These are phyloP conservation scores for Ustilago bromivora DNA, from an alignment of 1,284 basidiomycete genomes.

Conservation along the genomic window DNA sequence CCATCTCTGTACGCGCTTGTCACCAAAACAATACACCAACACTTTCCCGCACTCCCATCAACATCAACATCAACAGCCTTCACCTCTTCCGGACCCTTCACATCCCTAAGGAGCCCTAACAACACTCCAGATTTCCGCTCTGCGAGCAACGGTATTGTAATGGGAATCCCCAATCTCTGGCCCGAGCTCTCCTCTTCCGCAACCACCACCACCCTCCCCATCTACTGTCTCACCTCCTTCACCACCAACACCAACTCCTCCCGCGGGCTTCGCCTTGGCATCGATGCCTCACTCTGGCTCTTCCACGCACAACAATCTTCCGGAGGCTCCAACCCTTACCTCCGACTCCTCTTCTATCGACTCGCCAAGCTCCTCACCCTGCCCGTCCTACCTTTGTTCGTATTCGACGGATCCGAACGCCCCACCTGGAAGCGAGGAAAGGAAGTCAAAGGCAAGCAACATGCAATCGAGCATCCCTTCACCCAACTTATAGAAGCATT, in stretches of 20 bases:
- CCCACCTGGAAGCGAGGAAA: constrained; percentile 86
- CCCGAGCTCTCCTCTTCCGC: constrained; percentile 49
- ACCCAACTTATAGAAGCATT: constrained; percentile 82
- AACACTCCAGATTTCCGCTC: too few relatives aligned
- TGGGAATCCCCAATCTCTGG: constrained; percentile 65
- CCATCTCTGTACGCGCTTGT: neutral
- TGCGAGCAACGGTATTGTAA: constrained; percentile 22
- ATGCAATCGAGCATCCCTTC: constrained; percentile 55
- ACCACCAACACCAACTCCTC: constrained; percentile 23
- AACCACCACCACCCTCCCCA: constrained; percentile 45
- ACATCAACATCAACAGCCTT: neutral
- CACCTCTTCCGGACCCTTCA: neutral
- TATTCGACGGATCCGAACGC: constrained; percentile 90
- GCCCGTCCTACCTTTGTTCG: constrained; percentile 88
- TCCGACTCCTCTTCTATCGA: constrained; percentile 73
- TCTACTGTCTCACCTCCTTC: constrained; percentile 40
- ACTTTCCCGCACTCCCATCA: constrained; percentile 2
- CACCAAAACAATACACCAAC: neutral
- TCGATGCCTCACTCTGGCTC: constrained; percentile 71
- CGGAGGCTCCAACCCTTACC: constrained; percentile 72
- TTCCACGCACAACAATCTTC: constrained; percentile 71
- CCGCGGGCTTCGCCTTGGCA: constrained; percentile 51
- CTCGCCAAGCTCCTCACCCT: constrained; percentile 78
- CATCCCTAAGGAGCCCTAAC: neutral
- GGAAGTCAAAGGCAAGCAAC: constrained; percentile 73